phyloP scores from a whole-genome alignment of 441 rosid species.

The Macaranga tanarius region DNA sequence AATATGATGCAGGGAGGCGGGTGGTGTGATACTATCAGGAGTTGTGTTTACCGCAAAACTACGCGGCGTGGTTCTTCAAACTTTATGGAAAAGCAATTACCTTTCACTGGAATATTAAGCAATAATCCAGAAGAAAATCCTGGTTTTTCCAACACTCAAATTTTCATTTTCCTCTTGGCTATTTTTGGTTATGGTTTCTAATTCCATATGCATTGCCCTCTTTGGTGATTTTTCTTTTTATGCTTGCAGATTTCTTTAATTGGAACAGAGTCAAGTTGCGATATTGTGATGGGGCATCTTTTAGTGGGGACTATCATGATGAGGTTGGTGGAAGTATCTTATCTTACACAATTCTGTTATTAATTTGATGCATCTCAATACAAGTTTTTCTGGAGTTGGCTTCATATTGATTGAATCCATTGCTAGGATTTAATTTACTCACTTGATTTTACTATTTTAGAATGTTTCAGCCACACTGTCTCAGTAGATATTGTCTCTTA shows the following conservation, averaged over 20 bases:
- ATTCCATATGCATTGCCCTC: background rate
- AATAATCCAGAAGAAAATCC: constrained; percentile 67
- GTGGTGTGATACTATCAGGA: constrained; percentile 74
- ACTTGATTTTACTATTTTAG: background rate
- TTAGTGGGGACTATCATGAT: constrained; percentile 70
- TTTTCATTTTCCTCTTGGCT: constrained; percentile 7
- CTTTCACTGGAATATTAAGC: constrained; percentile 79
- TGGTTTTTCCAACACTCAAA: constrained; percentile 32
- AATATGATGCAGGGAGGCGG: constrained; percentile 77
- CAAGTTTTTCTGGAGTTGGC: constrained; percentile 1
- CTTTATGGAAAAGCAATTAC: constrained; percentile 72
- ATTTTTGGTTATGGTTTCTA: background rate
- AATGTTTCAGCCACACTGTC: background rate
- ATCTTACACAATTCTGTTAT: background rate
- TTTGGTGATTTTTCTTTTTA: background rate
- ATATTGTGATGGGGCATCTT: constrained; percentile 96
- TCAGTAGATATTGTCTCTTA: background rate
- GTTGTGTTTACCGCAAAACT: constrained; percentile 67
- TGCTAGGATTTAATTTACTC: background rate
- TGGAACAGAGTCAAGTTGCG: constrained; percentile 95
- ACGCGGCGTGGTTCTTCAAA: constrained; percentile 73
- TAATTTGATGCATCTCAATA: constrained; percentile 5
- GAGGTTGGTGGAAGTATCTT: constrained; percentile 42
- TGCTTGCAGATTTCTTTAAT: constrained; percentile 74
- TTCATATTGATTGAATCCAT: background rate